Conservation (phyloP, 805 yeast genomes). For the Pichia occidentalis region DNA sequence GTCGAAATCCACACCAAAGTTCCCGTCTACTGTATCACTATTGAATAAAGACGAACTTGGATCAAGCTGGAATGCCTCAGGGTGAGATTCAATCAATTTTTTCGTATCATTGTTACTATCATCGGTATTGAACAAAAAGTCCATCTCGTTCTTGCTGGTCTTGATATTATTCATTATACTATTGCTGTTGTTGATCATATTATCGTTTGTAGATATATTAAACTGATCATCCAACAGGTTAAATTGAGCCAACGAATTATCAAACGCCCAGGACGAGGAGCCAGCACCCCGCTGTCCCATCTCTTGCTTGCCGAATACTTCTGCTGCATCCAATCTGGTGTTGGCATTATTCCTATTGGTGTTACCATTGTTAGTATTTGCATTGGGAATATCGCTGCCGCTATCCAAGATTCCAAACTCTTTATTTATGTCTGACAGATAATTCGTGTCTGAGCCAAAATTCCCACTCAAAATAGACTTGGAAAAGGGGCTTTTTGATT, state of each 20-base stretch:
- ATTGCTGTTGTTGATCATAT: too few species aligned
- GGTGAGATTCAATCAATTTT: slow-evolving; percentile 10
- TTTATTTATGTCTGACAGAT: not conserved
- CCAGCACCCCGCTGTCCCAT: too few species aligned
- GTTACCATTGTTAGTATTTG: not conserved
- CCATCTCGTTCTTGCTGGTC: slow-evolving; percentile 14
- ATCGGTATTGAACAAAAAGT: slow-evolving; percentile 11
- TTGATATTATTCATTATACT: too few species aligned
- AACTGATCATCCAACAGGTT: too few species aligned
- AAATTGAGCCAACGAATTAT: too few species aligned
- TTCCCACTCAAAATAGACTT: slow-evolving; percentile 3
- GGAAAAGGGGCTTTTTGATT: not conserved
- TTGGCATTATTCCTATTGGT: not conserved
- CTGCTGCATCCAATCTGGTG: too few species aligned
- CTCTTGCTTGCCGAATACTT: too few species aligned
- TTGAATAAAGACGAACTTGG: slow-evolving; percentile 1
- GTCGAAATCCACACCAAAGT: slow-evolving; percentile 11
- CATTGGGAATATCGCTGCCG: not conserved
- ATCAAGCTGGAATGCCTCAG: slow-evolving; percentile 9
- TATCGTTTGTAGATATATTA: too few species aligned
- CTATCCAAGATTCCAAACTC: not conserved
- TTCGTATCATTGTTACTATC: slow-evolving; percentile 3
- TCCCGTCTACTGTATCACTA: slow-evolving; percentile 1
- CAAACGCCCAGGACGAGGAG: too few species aligned
- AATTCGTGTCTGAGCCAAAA: too few species aligned